These are phyloP conservation scores for Tolypocladium tundrense DNA, from an alignment of 2,329 filamentous ascomycete genomes.

Conservation along the genomic window DNA sequence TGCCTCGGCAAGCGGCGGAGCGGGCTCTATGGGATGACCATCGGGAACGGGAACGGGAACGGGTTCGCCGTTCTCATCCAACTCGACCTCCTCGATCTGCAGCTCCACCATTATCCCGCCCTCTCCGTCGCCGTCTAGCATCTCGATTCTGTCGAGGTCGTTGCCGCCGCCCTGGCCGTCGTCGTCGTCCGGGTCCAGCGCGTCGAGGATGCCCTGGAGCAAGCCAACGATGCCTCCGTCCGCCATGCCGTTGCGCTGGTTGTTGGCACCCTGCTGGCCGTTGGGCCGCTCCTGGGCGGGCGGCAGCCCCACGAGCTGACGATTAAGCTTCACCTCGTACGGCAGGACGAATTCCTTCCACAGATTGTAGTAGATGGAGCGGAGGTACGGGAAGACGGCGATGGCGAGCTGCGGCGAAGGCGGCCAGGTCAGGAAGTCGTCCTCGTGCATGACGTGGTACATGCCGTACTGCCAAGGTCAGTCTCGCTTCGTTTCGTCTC, in stretches of 20 bases:
- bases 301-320: constrained; percentile 31
- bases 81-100: constrained; percentile 22
- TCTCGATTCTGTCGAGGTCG: constrained; percentile 6
- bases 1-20: background rate
- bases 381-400: constrained; percentile 35
- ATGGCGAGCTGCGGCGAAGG: constrained; percentile 42
- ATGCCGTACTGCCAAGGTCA: constrained; percentile 31
- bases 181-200: constrained; percentile 22
- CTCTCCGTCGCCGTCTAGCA: background rate
- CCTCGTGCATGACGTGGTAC: constrained; percentile 32
- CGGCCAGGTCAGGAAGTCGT: constrained; percentile 40
- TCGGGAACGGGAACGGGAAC: constrained; percentile 8
- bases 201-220: constrained; percentile 25
- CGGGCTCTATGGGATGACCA: constrained; percentile 7
- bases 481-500: constrained; percentile 2
- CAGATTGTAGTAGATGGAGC: constrained; percentile 33
- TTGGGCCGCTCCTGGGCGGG: constrained; percentile 15
- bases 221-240: constrained; percentile 23
- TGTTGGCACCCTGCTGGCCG: constrained; percentile 9
- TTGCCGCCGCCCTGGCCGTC: constrained; percentile 11
- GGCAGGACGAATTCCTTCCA: constrained; percentile 34
- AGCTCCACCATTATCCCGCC: constrained; percentile 21
- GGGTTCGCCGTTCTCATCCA: constrained; percentile 25
- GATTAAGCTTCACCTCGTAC: constrained; percentile 38
- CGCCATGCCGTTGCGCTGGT: constrained; percentile 11